Percentiles rank a stretch among this genome's conserved stretches.
These are phyloP conservation scores for Candida stauntonica DNA, from an alignment of 805 yeast species.

Conservation along the genomic window DNA sequence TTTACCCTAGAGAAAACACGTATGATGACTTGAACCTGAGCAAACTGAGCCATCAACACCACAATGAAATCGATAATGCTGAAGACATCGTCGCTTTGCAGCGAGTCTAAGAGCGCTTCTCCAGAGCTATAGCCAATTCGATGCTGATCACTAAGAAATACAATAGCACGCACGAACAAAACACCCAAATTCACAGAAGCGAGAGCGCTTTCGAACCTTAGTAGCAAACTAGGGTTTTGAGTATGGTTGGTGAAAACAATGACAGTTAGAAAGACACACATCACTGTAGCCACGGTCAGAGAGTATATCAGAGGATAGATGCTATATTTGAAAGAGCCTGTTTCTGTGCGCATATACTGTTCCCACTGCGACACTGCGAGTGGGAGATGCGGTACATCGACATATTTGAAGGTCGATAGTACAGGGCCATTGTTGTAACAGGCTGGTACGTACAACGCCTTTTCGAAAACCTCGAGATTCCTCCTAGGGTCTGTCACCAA, in stretches of 20 bases:
- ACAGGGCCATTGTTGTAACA: slow-evolving; percentile 34
- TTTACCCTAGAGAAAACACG: slow-evolving; percentile 60
- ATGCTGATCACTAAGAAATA: slow-evolving; percentile 45
- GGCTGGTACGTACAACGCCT: slow-evolving; percentile 27
- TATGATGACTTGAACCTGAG: slow-evolving; percentile 70
- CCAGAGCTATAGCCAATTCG: slow-evolving; percentile 35
- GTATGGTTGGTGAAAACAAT: slow-evolving; percentile 63
- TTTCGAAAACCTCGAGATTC: slow-evolving; percentile 15
- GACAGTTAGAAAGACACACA: slow-evolving; percentile 58
- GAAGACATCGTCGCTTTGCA: slow-evolving; percentile 43
- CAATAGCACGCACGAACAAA: slow-evolving; percentile 44
- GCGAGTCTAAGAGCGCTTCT: slow-evolving; percentile 37
- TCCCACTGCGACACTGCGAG: slow-evolving; percentile 46
- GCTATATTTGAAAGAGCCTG: slow-evolving; percentile 49
- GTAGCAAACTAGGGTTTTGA: slow-evolving; percentile 51
- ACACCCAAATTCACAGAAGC: slow-evolving; percentile 53
- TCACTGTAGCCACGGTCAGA: slow-evolving; percentile 58
- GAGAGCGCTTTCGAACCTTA: slow-evolving; percentile 45
- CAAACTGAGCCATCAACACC: slow-evolving; percentile 52
- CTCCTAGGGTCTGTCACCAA: slow-evolving; percentile 17
- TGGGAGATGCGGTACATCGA: slow-evolving; percentile 36
- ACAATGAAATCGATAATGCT: slow-evolving; percentile 55
- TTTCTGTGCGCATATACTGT: slow-evolving; percentile 32
- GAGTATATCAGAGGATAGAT: slow-evolving; percentile 61
- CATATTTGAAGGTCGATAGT: slow-evolving; percentile 30